A percentile compares a stretch with the other conserved stretches of the same genome.
phyloP scores from a whole-genome alignment of 2,329 filamentous ascomycete species.

The Alternaria hordeiaustralica region DNA sequence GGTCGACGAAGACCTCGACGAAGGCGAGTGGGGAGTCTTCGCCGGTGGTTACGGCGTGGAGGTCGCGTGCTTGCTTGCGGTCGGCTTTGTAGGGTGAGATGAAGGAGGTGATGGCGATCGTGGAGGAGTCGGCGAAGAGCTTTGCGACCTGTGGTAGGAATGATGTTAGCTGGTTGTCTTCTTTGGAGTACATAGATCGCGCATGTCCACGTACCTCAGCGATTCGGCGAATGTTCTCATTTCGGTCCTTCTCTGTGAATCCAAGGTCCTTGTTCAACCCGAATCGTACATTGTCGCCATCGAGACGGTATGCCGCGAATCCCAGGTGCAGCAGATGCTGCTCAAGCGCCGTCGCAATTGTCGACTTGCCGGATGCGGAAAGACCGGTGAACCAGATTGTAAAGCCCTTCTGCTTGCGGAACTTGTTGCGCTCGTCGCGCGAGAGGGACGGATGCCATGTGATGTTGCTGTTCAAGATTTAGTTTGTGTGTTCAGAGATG shows the following conservation, averaged over 20 bases:
- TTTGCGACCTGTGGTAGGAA: conserved; percentile 73
- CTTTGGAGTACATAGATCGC: too few species aligned
- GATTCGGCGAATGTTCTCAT: conserved; percentile 97
- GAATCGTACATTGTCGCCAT: conserved; percentile 98
- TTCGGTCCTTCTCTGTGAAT: conserved; percentile 90
- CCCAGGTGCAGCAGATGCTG: conserved; percentile 91
- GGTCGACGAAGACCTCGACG: conserved; percentile 91
- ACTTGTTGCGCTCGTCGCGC: conserved; percentile 74
- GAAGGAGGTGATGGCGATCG: conserved; percentile 91
- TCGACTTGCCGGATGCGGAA: conserved; percentile 95
- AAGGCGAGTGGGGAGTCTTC: conserved; percentile 77
- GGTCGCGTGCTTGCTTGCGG: conserved; percentile 77
- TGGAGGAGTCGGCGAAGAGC: conserved; percentile 89
- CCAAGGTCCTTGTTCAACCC: conserved; percentile 97
- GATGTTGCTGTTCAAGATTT: conserved; percentile 70
- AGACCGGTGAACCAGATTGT: conserved; percentile 99
- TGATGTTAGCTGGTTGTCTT: background rate
- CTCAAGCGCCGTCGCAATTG: conserved; percentile 93
- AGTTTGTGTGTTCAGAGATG: conserved; percentile 6
- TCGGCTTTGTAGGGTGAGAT: conserved; percentile 94
- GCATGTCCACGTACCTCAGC: conserved; percentile 66
- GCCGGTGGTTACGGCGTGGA: conserved; percentile 69
- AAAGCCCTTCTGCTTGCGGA: conserved; percentile 84
- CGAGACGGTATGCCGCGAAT: conserved; percentile 86
- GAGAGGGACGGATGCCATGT: conserved; percentile 87